These are phyloP conservation scores for Didymosphaeria variabile DNA, from an alignment of 2,329 filamentous ascomycete species.

Conservation along the genomic window DNA sequence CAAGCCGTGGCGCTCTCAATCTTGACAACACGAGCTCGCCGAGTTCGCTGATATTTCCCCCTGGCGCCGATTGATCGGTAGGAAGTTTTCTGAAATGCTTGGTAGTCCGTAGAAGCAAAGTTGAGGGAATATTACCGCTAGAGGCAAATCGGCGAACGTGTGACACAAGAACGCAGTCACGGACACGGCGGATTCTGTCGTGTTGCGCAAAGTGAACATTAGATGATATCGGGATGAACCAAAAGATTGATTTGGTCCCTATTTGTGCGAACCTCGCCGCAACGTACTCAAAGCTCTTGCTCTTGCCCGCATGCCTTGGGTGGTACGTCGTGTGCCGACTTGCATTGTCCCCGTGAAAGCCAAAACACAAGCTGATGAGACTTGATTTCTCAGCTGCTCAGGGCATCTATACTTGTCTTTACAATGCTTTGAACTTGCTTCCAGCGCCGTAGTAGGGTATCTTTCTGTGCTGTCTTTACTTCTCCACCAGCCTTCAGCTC, in stretches of 20 bases:
- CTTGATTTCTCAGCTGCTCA: not conserved
- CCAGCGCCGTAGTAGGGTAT: conserved; percentile 44
- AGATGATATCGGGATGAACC: not conserved
- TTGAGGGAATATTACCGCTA: not conserved
- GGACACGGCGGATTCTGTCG: not conserved
- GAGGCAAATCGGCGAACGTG: not conserved
- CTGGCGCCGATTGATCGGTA: not conserved
- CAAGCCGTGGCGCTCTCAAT: not conserved
- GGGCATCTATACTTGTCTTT: conserved; percentile 15
- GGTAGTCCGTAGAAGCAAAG: not conserved
- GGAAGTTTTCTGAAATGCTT: not conserved
- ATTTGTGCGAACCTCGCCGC: not conserved
- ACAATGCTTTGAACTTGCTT: conserved; percentile 48
- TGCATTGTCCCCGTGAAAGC: not conserved
- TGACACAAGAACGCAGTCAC: not conserved
- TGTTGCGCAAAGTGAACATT: not conserved
- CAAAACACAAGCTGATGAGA: not conserved
- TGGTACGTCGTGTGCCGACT: not conserved
- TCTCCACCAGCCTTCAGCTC: conserved; percentile 22
- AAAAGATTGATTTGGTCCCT: not conserved
- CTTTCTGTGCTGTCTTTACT: conserved; percentile 30
- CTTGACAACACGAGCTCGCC: not conserved
- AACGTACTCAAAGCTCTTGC: not conserved
- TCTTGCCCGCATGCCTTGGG: not conserved
- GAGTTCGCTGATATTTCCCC: not conserved